phyloP scores from a whole-genome alignment of 495 filamentous ascomycete species.

The Aspergillus egyptiacus region DNA sequence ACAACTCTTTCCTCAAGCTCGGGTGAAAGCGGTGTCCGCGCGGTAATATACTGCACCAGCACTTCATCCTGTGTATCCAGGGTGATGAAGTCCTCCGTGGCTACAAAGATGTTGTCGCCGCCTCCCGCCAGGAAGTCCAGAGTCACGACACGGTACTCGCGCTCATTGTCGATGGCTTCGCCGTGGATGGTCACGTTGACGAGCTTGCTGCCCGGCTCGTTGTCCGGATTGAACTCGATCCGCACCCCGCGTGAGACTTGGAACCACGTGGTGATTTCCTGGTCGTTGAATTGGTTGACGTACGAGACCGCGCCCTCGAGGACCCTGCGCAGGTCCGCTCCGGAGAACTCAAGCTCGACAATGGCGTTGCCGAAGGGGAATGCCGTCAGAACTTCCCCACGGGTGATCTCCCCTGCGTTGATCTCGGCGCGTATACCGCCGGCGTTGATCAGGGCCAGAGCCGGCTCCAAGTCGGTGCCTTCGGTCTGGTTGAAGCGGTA shows the following conservation, averaged over 20 bases:
- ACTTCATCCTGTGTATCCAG: slow-evolving; percentile 6
- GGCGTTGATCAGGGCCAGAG: neutral
- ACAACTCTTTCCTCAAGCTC: slow-evolving; percentile 4
- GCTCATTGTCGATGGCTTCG: neutral
- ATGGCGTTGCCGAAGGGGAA: slow-evolving; percentile 7
- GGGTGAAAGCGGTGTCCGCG: neutral
- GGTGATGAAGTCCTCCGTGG: slow-evolving; percentile 1
- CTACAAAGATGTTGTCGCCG: slow-evolving; percentile 4
- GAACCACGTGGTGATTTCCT: neutral
- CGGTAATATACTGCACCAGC: slow-evolving; percentile 1
- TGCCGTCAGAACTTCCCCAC: slow-evolving; percentile 1
- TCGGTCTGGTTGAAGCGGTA: slow-evolving; percentile 1
- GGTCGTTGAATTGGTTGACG: neutral
- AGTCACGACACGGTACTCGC: slow-evolving; percentile 1
- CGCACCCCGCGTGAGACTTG: slow-evolving; percentile 1
- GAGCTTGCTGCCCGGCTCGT: neutral
- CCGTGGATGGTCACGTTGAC: neutral
- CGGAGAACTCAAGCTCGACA: slow-evolving; percentile 1
- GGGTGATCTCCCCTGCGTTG: neutral
- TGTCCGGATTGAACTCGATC: slow-evolving; percentile 1
- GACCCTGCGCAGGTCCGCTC: neutral
- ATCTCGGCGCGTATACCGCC: slow-evolving; percentile 1
- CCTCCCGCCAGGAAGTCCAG: slow-evolving; percentile 4
- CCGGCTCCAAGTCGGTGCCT: neutral
- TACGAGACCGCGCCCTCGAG: slow-evolving; percentile 2